Evolutionary conservation across 2,329 filamentous ascomycete species (phyloP).

Genomic region (Lecanoromycetidae sp.): DNA sequence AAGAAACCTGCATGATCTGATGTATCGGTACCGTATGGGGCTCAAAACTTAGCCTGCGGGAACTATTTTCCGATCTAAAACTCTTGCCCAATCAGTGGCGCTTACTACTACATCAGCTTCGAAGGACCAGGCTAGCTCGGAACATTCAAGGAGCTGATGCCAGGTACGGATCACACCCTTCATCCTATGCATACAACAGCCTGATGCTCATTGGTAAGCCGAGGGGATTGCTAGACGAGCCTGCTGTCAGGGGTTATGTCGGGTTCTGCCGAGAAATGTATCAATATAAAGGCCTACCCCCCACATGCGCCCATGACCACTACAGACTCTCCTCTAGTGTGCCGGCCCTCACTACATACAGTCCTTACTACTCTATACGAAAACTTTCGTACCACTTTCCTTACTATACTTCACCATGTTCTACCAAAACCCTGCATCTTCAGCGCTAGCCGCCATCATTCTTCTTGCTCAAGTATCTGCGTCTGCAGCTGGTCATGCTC

Average conservation of each 20-base stretch:
- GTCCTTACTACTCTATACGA: constrained; percentile 8
- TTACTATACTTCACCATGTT: constrained; percentile 10
- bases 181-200: background rate
- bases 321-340: background rate
- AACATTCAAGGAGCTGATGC: background rate
- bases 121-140: background rate
- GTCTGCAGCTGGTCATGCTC: constrained; percentile 9
- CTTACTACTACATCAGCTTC: background rate
- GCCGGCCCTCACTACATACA: background rate
- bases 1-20: too few relatives aligned
- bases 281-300: constrained; percentile 2
- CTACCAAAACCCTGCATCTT: constrained; percentile 4
- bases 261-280: background rate
- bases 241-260: background rate
- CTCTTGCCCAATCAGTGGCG: too few relatives aligned
- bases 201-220: too few relatives aligned
- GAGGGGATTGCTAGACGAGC: too few relatives aligned
- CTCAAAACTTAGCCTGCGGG: too few relatives aligned
- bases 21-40: too few relatives aligned
- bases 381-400: constrained; percentile 9
- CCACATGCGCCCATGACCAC: background rate
- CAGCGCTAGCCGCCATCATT: constrained; percentile 6
- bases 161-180: background rate
- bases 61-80: too few relatives aligned
- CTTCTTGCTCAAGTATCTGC: constrained; percentile 6